These are phyloP conservation scores for Brassica balearica DNA, from an alignment of 441 rosid species.

Conservation along the genomic window DNA sequence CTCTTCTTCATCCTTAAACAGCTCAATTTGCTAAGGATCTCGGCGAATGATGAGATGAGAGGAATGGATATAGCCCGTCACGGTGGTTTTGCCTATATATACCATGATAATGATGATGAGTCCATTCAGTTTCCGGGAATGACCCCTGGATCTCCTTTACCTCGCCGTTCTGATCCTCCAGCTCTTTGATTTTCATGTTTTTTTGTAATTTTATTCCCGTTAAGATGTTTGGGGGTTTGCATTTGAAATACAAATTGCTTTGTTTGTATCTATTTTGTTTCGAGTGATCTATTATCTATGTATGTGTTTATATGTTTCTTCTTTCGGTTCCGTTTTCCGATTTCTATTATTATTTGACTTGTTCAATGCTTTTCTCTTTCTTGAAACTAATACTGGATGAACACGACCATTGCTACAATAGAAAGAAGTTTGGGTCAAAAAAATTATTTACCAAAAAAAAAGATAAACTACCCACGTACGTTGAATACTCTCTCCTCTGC, in stretches of 20 bases:
- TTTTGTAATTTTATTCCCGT: background rate
- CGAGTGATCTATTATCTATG: constrained; percentile 16
- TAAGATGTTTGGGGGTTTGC: constrained; percentile 11
- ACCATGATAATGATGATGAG: constrained; percentile 65
- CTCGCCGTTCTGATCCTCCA: constrained; percentile 8
- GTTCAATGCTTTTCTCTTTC: no score
- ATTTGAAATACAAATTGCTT: constrained; percentile 14
- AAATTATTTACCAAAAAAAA: background rate
- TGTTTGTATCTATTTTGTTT: constrained; percentile 15
- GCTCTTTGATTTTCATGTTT: background rate
- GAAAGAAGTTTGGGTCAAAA: no score
- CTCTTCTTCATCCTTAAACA: constrained; percentile 61
- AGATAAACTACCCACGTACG: no score
- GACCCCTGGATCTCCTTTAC: constrained; percentile 41
- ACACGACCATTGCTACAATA: no score
- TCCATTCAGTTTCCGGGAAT: constrained; percentile 48
- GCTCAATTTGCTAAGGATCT: constrained; percentile 67
- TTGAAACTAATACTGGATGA: no score
- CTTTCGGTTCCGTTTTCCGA: background rate
- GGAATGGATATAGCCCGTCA: constrained; percentile 89
- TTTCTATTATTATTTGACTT: no score
- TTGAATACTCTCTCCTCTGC: no score
- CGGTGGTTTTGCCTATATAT: constrained; percentile 74
- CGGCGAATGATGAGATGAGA: constrained; percentile 70
- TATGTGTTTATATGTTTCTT: background rate